A percentile compares a stretch with the other conserved stretches of the same genome.
These are phyloP conservation scores for Daedaleopsis sinensis DNA, from an alignment of 768 basidiomycete species.

Conservation along the genomic window DNA sequence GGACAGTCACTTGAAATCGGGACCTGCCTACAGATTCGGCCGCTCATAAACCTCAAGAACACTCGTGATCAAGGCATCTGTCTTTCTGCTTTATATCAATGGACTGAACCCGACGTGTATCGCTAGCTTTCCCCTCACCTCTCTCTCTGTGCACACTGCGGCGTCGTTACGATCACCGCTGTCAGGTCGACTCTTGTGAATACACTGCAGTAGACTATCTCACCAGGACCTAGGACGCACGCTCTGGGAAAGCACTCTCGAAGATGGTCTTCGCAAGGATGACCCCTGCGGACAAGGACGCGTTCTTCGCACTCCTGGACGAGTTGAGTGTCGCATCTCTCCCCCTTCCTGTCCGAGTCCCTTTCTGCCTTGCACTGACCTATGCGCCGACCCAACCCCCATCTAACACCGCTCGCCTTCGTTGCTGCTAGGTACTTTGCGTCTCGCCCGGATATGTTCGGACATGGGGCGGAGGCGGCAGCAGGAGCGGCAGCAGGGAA, in stretches of 20 bases:
- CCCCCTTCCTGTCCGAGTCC: not conserved
- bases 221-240: too few species aligned
- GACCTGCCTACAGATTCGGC: too few species aligned
- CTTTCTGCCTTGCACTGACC: not conserved
- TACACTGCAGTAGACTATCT: too few species aligned
- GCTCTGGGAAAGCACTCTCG: not conserved
- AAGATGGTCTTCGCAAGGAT: slow-evolving; percentile 76
- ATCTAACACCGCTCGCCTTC: not conserved
- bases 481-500: slow-evolving; percentile 3
- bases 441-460: slow-evolving; percentile 68
- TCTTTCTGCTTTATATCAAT: not conserved
- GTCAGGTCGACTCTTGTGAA: not conserved
- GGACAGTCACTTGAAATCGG: too few species aligned
- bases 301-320: slow-evolving; percentile 80
- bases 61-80: not conserved
- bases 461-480: slow-evolving; percentile 17
- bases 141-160: not conserved
- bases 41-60: too few species aligned
- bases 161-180: not conserved
- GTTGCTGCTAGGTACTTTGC: slow-evolving; percentile 61
- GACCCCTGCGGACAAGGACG: slow-evolving; percentile 69
- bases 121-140: not conserved
- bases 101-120: not conserved
- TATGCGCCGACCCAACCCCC: too few species aligned
- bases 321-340: slow-evolving; percentile 50